A percentile compares a stretch with the other conserved stretches of the same genome.
Evolutionary conservation across 106 monocot genomes (phyloP).

Genomic region (Acorus calamus): DNA sequence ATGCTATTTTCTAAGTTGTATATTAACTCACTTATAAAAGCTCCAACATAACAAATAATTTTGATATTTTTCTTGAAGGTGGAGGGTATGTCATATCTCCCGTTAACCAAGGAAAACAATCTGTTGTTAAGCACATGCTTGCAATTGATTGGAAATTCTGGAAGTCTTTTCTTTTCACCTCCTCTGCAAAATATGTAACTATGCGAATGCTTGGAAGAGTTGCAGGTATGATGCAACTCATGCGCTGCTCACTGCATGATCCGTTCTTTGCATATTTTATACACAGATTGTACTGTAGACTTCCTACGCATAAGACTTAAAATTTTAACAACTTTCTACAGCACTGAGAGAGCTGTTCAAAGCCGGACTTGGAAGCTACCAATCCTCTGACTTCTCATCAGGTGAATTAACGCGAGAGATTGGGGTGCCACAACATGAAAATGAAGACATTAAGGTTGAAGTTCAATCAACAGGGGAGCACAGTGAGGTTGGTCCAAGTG

Average conservation of each 20-base stretch:
- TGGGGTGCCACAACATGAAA: constrained; percentile 14
- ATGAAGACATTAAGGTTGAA: constrained; percentile 47
- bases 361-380: constrained; percentile 45
- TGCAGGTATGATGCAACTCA: constrained; percentile 39
- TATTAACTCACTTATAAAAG: too few relatives aligned
- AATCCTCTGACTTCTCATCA: constrained; percentile 43
- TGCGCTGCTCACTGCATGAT: too few relatives aligned
- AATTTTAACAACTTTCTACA: constrained; percentile 16
- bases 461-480: constrained; percentile 18
- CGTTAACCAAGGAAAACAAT: constrained; percentile 77
- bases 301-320: neutral
- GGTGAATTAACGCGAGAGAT: constrained; percentile 47
- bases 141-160: constrained; percentile 98
- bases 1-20: neutral
- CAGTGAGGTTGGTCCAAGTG: constrained; percentile 17
- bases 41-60: too few relatives aligned
- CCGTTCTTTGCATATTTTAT: too few relatives aligned
- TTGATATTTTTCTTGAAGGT: constrained; percentile 34
- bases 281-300: neutral
- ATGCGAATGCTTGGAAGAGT: constrained; percentile 84
- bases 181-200: constrained; percentile 75
- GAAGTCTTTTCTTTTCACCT: constrained; percentile 73
- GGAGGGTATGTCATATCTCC: constrained; percentile 98
- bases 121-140: constrained; percentile 97
- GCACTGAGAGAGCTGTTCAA: constrained; percentile 84